Base-by-base conservation (phyloP, 768 basidiomycete genomes). In the Lactarius akahatsu region DNA sequence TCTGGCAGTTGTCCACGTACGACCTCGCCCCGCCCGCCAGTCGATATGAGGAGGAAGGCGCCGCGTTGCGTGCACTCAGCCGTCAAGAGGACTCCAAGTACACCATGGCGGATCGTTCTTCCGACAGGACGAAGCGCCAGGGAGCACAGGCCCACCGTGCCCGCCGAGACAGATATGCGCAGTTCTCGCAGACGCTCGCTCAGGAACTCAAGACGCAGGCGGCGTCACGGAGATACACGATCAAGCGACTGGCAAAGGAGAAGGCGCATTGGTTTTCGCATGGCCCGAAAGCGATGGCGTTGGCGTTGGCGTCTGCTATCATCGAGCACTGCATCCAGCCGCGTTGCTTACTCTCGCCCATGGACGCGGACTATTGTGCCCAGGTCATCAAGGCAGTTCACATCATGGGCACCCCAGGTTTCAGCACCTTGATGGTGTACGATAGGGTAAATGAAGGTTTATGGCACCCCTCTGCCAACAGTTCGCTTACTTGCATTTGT, bases 1-100 rank as follows among this genome's bases (percentile, higher is more conserved):
- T 98, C 78, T 99, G 97, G 97, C 96, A 98, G 75, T 77, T 98
- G 60, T 90, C 93, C 0, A 90, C 91, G 40, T 92, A 94, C 72
- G 97, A 99, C 76, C 82, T 98, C 40, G 78, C 85, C 0, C 90
- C 92, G 15, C 94, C 96, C 0, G 80, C 82, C 20, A 73, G 85
- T 7, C 85, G 85, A 66, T 99, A 98, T 68, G 88, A 92, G 55
- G 89, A 91, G 72, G 91, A 94, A 72, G 84, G 85, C 36, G 80
- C 83, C 30, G 79, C 81, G 18, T 75, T 92, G 36, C 82, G 85
- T 43, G 77, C 82, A 4, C 78, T 90, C 34, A 89, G 87, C 72
- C 85, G 84, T 3, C 83, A 88, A 71, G 90, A 91, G 74, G 90
- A 91, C 63, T 75, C 80, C 34, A 84, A 84, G 68, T 85, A 83